Base-by-base conservation (phyloP, 2,329 filamentous ascomycete species). In the Fusarium poae region DNA sequence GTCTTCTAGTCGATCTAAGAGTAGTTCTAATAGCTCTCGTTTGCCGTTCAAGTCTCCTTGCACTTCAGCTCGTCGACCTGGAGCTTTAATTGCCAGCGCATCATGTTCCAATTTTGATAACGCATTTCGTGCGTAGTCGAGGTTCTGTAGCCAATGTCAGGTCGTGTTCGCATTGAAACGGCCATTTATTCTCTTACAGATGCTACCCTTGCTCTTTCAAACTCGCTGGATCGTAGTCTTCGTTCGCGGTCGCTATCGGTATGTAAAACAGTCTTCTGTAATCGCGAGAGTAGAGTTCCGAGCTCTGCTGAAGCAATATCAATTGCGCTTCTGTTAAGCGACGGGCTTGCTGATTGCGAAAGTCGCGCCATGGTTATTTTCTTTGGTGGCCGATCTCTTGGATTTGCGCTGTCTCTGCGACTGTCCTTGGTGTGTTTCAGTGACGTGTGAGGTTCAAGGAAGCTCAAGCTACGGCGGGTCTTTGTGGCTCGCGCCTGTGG, bases 61-160 rank as follows among this genome's bases (percentile, higher is more conserved):
- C 20, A 85, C 76, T 60, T 90, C 86, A 65, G 88, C 83, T 71
- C 88, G 86, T 61, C 86, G 86, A 7, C 83, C 77, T 58, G 85
- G 85, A 32, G 85, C 80, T 75, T 89, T 89, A 66, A 89, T 80
- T n/a, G 79, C 81, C 16, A 87, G 79, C 8, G 88, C 85, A 71
- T 91, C 88, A 72, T 92, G 91, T 76, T 94, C 92, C 42, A 93
- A 85, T 62, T 85, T 89, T 21, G 90, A 85, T 57, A 94, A 86
- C 30, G 92, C 84, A 1, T 84, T 85, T 40, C 89, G 88, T 21
- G 92, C 92, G 76, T 92, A 88, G 70, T 91, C 87, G 64, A 95
- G 82, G 73, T 93, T 94, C 88, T 92, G 66, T 18, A 16, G 16
- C 3, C 15, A 6, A 43, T 21, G 7, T 74, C 50, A 75, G 53